Base-by-base conservation (phyloP, 805 yeast genomes). In the Lipomyces yamadae region DNA sequence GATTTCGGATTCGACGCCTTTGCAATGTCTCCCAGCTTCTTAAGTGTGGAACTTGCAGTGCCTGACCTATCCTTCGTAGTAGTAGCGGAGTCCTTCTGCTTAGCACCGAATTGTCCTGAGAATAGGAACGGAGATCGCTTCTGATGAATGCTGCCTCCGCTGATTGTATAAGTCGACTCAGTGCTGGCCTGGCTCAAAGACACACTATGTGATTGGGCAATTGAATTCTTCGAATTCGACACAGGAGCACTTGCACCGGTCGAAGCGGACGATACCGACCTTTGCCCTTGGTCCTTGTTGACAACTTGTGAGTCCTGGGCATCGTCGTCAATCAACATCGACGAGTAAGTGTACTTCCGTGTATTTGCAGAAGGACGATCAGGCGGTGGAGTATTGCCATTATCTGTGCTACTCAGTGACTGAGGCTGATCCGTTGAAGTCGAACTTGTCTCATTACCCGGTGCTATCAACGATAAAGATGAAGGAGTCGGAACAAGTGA, bases 221-320 rank as follows among this genome's bases (percentile, higher is more conserved):
- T 15, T 2, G 48, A 8, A 8, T 42, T 42, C 8, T 42, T 42
- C 24, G 48, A 42, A 42, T 42, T 42, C 48, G 48, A 42, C 8
- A 42, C 15, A 42, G n/a, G 24, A 5, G 48, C 29, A 42, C 42
- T 37, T 37, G 42, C 42, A 37, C 24, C 48, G 8, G 29, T 13
- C 62, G 68, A 65, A 13, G 57, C 64, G 24, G 68, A 61, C 13
- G 68, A 65, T 24, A 65, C 39, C 18, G 68, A 65, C 13, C 68
- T 58, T 30, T 65, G 68, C 18, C 58, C 29, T 29, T 34, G 10
- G 37, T 24, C 24, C 48, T n/a, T 18, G 5, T 42, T 42, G n/a
- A n/a, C 48, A 13, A 7, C 18, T 5, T 15, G 48, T 42, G 48
- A 42, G 48, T 7, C 48, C 10, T 24, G 24, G 24, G 1, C 10